phyloP scores from a whole-genome alignment of 23 red algal species.

The Pyropia haitanensis region DNA sequence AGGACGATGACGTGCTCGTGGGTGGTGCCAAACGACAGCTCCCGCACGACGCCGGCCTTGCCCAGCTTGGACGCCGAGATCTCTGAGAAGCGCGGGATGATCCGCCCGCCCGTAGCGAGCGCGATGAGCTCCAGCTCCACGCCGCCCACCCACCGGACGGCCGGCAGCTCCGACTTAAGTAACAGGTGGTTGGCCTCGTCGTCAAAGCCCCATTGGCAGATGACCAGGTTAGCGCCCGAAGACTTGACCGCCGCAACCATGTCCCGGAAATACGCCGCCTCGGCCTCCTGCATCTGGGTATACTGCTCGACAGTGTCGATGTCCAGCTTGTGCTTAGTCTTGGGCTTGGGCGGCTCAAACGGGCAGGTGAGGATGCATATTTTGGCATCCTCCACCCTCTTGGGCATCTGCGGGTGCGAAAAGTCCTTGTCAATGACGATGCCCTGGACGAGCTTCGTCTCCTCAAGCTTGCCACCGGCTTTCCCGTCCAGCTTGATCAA shows the following conservation, averaged over 20 bases:
- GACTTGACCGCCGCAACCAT: slow-evolving; percentile 92
- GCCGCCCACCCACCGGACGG: slow-evolving; percentile 97
- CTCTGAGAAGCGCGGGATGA: slow-evolving; percentile 94
- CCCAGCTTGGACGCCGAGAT: slow-evolving; percentile 92
- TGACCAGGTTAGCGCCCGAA: slow-evolving; percentile 89
- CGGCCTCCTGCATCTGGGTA: slow-evolving; percentile 87
- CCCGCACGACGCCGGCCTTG: slow-evolving; percentile 61
- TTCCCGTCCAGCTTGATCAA: slow-evolving; percentile 95
- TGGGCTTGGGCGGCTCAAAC: slow-evolving; percentile 99
- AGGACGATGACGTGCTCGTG: slow-evolving; percentile 88
- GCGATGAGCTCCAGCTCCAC: slow-evolving; percentile 97
- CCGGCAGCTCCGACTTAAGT: slow-evolving; percentile 69
- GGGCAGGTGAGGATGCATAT: slow-evolving; percentile 94
- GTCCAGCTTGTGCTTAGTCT: slow-evolving; percentile 99
- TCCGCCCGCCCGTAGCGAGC: slow-evolving; percentile 86
- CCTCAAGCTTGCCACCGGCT: slow-evolving; percentile 90
- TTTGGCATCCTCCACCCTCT: slow-evolving; percentile 76
- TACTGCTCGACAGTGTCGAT: slow-evolving; percentile 96
- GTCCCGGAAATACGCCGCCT: slow-evolving; percentile 82
- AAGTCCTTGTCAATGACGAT: slow-evolving; percentile 99
- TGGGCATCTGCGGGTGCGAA: slow-evolving; percentile 95
- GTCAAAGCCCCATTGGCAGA: slow-evolving; percentile 99
- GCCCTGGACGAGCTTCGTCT: slow-evolving; percentile 74
- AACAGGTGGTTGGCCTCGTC: slow-evolving; percentile 98
- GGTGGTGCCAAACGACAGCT: slow-evolving; percentile 91